Conservation (phyloP, 2,329 filamentous ascomycete genomes). For the Aulographum hederae region DNA sequence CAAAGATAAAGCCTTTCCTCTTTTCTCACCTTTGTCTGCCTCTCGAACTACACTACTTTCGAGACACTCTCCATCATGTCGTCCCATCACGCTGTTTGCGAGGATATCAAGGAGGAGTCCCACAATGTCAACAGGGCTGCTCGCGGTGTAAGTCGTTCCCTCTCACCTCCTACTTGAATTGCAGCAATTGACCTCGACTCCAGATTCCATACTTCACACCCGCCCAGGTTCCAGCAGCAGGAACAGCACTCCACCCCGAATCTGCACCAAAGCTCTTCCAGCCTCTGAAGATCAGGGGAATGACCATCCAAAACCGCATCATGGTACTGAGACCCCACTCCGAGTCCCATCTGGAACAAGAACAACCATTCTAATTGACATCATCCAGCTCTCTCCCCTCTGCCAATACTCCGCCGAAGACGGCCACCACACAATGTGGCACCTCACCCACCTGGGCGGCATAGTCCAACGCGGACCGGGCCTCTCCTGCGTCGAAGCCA, state of each 20-base stretch:
- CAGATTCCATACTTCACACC: conserved; percentile 30
- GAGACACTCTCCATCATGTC: no score
- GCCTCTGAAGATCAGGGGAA: conserved; percentile 35
- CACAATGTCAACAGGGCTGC: conserved; percentile 22
- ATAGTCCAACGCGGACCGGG: conserved; percentile 60
- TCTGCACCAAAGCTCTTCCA: conserved; percentile 39
- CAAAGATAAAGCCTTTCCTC: no score
- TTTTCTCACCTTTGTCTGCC: no score
- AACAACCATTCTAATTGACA: conserved; percentile 10
- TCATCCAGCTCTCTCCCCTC: conserved; percentile 42
- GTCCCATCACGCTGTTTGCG: not conserved
- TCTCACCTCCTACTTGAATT: not conserved
- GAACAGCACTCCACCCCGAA: conserved; percentile 27
- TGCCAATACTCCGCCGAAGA: conserved; percentile 51
- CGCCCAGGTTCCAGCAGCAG: conserved; percentile 24
- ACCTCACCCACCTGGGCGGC: conserved; percentile 65
- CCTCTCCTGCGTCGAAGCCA: conserved; percentile 62
- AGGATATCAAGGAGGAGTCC: conserved; percentile 12
- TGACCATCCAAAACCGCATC: conserved; percentile 51
- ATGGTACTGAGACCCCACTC: no score
- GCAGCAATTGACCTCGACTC: not conserved
- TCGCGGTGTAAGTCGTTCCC: conserved; percentile 16
- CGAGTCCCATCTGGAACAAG: no score
- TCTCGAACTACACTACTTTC: no score
- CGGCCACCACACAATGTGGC: conserved; percentile 63